A percentile compares a stretch with the other conserved stretches of the same genome.
phyloP scores from a whole-genome alignment of 257 asterid genomes.

The Gentiana dahurica region DNA sequence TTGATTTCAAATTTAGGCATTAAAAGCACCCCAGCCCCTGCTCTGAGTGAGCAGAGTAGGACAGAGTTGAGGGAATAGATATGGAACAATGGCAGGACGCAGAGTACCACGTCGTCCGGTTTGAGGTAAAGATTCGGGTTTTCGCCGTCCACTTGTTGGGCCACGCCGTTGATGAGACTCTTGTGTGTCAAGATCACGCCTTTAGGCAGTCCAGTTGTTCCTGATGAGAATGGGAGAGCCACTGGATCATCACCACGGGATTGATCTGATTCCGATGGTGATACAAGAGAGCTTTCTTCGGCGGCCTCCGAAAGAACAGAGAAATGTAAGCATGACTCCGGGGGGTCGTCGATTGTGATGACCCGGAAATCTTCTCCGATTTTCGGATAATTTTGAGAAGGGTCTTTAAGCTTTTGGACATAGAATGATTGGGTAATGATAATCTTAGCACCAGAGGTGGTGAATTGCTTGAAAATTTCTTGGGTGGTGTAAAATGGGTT shows the following conservation, averaged over 20 bases:
- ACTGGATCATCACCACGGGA: slow-evolving; percentile 34
- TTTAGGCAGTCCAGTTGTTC: slow-evolving; percentile 75
- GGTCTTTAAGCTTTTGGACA: slow-evolving; percentile 54
- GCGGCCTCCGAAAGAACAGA: slow-evolving; percentile 31
- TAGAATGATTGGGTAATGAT: slow-evolving; percentile 60
- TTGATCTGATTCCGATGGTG: slow-evolving; percentile 20
- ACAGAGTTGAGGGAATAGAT: slow-evolving; percentile 58
- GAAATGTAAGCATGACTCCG: slow-evolving; percentile 53
- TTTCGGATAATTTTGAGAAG: slow-evolving; percentile 20
- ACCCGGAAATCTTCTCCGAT: slow-evolving; percentile 39
- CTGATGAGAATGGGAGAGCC: slow-evolving; percentile 72
- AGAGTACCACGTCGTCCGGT: slow-evolving; percentile 45
- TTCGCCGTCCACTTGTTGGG: slow-evolving; percentile 77
- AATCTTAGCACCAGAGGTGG: slow-evolving; percentile 37
- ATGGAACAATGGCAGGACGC: slow-evolving; percentile 72
- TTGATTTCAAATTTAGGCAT: slow-evolving; percentile 74
- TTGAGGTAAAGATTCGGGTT: slow-evolving; percentile 58
- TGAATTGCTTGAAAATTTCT: slow-evolving; percentile 62
- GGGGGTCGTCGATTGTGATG: slow-evolving; percentile 43
- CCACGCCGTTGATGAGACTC: slow-evolving; percentile 60
- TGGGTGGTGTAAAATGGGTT: slow-evolving; percentile 53
- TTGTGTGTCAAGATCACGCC: slow-evolving; percentile 71
- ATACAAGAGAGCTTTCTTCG: slow-evolving; percentile 14
- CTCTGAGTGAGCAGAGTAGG: slow-evolving; percentile 51
- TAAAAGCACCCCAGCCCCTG: slow-evolving; percentile 49